Base-by-base conservation (phyloP, 306 rosid genomes). In the Mimosa bimucronata region DNA sequence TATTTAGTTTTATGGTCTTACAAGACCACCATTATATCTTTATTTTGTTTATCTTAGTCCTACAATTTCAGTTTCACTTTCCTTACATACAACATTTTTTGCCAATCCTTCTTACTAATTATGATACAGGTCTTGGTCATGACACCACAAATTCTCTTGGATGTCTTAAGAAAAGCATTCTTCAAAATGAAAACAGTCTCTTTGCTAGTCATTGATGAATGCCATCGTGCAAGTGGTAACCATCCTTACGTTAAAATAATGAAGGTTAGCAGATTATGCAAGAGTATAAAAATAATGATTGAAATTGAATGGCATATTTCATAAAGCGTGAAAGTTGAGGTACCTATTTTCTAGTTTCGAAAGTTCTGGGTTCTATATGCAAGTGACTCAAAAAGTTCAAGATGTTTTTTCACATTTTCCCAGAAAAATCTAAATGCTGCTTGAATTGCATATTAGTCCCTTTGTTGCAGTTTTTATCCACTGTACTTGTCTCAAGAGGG, bases 121-220 rank as follows among this genome's bases (percentile, higher is more conserved):
- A n/a, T n/a, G n/a, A n/a, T n/a, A n/a, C n/a, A n/a, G 97, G 89
- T 89, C 61, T 73, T 91, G 77, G 92, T 91, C 26, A 91, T 91
- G 97, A 89, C 97, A 62, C 97, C 97, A 69, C 92, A 89, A 73
- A 84, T 91, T 83, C 88, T 91, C 70, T 80, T 88, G 82, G 91
- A 91, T 86, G 88, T 84, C 79, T 79, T 89, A 45, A 86, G 89
- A 85, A 88, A 87, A 78, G 97, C 88, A 73, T 89, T 88, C 81
- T 80, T 91, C 64, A 86, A 83, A 23, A 72, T 89, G 58, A 86
- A 81, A 80, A 46, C 79, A n/a, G 84, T 89, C 30, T 71, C 88
- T 86, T 83, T 91, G 83, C 66, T 91, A 84, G 77, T 89, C 15
- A 81, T 91, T 46, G 97, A 91, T 42, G 94, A 91, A 82, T 91